Evolutionary conservation across 495 filamentous ascomycete species (phyloP), one percentile per base, ranked within the genome.

Genomic region (Xeromyces bisporus): DNA sequence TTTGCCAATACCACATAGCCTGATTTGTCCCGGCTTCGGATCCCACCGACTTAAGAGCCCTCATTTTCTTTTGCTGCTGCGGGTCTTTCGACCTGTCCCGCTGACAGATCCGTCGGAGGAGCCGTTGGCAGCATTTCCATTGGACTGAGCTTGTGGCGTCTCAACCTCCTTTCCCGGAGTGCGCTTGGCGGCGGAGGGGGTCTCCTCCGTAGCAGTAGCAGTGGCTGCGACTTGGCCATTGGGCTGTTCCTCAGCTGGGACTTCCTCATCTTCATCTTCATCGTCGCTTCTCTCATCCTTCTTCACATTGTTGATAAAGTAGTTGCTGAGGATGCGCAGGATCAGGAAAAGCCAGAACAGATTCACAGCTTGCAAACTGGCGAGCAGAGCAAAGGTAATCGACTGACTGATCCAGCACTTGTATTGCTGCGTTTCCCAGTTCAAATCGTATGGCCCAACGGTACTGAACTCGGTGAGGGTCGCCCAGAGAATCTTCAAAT

Each of bases 261-360:
- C 35, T 25, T 46, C 46, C 16, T 58, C 59, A 7, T 66, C 62
- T 9, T 60, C 55, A 1, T 65, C 67, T 32, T 74, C 71, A 31
- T 73, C 61, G n/a, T 76, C 71, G 32, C 72, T 75, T 38, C 71
- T 50, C 30, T 66, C 63, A 35, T 76, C 71, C 35, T 67, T 55
- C 6, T 42, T 44, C 13, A 62, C 53, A 27, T 55, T 62, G 40
- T 45, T 56, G 40, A 71, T 60, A 23, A 70, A 43, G 36, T 71
- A 70, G 39, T 67, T 68, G 41, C 61, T 56, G 25, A 79, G 67
- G 36, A 91, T 79, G 41, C 75, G 71, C 17, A 83, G 47, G 37
- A 92, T 87, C 50, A 78, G 69, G 52, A 70, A 87, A 14, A 91
- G 57, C 83, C 83, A 92, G 58, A 92, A 85, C 29, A 91, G 47